Evolutionary conservation across 2,329 filamentous ascomycete species (phyloP), one percentile per base, ranked within the genome.

Genomic region (Bipolaris gigantea): DNA sequence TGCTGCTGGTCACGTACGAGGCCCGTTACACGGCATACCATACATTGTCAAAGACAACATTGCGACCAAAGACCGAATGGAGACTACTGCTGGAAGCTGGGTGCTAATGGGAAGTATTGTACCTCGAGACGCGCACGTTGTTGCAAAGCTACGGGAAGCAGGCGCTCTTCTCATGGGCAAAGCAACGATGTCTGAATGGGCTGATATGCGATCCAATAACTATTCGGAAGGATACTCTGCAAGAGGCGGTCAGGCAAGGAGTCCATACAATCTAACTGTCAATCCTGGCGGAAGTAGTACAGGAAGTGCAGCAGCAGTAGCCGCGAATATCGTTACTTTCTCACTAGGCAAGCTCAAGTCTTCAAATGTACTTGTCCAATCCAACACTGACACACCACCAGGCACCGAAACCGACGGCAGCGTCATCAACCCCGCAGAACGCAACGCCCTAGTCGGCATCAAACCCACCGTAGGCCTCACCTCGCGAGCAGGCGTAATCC

Each of bases 381-480:
- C 8, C 25, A 19, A 16, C 10, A 35, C 36, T 55, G 30, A 57
- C 46, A 6, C 11, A 32, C 2, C 16, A 21, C 41, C 21, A 45
- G 56, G 56, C 3, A 91, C 88, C 0, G 89, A 92, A 74, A 91
- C 88, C 0, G 88, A 91, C 66, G 88, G 77, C 1, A 76, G 73
- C 50, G 63, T 92, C 15, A 89, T 90, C 65, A 86, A 84, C 67
- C 89, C 89, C 0, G 87, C 89, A 0, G 83, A 87, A 69, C 77
- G 86, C 4, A 89, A 89, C 65, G 81, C 79, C 2, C 68, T 92
- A 2, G 87, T 91, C 1, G 89, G 89, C 3, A 82, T 92, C 70
- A 92, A 91, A 73, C 88, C 89, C 1, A 91, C 88, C 1, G 86
- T 91, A 5, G 89, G 89, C 0, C 72, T 90, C 46, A 90, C 87